Conservation (phyloP, 768 basidiomycete species). For the Mycena leptocephala region DNA sequence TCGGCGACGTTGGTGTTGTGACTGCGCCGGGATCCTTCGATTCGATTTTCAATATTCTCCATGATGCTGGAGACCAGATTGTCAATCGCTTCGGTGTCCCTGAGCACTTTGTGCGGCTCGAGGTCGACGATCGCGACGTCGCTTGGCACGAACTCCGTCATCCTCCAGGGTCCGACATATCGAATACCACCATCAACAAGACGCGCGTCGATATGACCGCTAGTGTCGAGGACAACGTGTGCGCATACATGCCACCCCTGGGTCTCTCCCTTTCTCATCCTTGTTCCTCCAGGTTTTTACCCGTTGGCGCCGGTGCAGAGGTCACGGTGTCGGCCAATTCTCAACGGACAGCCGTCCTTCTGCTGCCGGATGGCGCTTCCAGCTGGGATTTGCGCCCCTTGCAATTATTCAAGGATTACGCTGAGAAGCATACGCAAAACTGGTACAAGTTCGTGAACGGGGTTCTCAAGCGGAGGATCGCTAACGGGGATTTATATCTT, state of each 20-base stretch:
- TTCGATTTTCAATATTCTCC: neutral
- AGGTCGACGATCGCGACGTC: neutral
- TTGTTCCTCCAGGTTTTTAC: neutral
- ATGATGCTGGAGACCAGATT: neutral
- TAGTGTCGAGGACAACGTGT: neutral
- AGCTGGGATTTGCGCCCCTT: neutral
- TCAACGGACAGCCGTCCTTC: neutral
- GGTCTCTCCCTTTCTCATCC: neutral
- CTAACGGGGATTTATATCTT: conserved; percentile 17
- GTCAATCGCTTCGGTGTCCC: conserved; percentile 3
- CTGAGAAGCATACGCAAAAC: neutral
- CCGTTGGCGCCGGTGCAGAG: neutral
- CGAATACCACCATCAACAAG: neutral
- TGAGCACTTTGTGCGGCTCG: neutral
- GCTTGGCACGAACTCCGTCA: neutral
- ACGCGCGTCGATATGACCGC: neutral
- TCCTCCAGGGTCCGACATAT: neutral
- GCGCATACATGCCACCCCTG: too few relatives aligned
- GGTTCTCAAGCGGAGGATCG: neutral
- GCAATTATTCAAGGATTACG: conserved; percentile 1
- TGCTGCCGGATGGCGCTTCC: conserved; percentile 1
- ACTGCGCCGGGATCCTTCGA: neutral
- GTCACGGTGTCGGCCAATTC: neutral
- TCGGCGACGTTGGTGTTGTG: neutral
- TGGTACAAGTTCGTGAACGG: conserved; percentile 28